Evolutionary conservation across 2,329 filamentous ascomycete species (phyloP), one percentile per base, ranked within the genome.

Genomic region (Cadophora luteo-olivacea): DNA sequence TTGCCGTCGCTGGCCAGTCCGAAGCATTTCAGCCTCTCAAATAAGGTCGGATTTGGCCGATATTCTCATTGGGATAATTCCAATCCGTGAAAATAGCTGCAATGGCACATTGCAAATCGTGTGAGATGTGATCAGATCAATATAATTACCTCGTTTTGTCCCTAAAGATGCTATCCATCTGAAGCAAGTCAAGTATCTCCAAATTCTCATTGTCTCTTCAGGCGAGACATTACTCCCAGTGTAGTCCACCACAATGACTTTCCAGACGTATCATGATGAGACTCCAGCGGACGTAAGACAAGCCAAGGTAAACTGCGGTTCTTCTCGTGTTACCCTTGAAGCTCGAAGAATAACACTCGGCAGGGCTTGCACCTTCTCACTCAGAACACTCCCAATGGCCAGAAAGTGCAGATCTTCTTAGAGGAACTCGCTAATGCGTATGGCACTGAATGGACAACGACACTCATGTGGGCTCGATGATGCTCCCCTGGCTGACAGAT

Each of bases 161-260:
- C 45, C 45, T 22, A 7, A 22, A 49, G n/a, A 49, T 22, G 19
- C 16, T 48, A 6, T 48, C 45, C 19, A 22, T n/a, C 4, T 48
- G 14, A 14, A 52, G 25, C n/a, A 11, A 52, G n/a, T 9, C 7
- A 4, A 25, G 29, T 7, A 25, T 29, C 12, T 24, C 51, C 22
- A 29, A 29, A 29, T 29, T 54, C 7, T 29, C 22, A 12, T 24
- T 9, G 25, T 19, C n/a, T 54, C 2, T 25, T 24, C 5, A 25
- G 16, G 24, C 51, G 24, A 25, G 51, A 52, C 51, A 29, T 12
- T 29, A 29, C 14, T 54, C 22, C 22, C 5, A 1, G 6, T 25
- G 29, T 12, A 54, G 24, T 24, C 22, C n/a, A n/a, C 29, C 55
- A 38, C 32, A 3, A 60, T 60, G 55, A 60, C 55, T 60, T 60